Evolutionary conservation across 257 asterid genomes (phyloP), one percentile per base, ranked within the genome.

Genomic region (Cynanchum wilfordii): DNA sequence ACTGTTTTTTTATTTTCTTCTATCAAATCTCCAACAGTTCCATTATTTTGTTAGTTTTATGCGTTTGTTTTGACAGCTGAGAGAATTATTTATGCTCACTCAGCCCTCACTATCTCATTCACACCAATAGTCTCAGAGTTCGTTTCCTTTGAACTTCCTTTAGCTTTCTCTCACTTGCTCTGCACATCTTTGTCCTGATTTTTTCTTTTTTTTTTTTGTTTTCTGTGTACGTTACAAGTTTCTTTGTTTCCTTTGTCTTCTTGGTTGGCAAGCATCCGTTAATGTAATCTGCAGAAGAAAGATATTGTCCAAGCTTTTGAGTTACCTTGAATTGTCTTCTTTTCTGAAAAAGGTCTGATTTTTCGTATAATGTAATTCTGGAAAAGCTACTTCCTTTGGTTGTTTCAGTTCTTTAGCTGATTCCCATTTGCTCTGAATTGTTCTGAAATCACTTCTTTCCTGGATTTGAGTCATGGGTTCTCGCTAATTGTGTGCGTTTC

Each of bases 71-170:
- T 71, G 64, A 73, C 81, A 51, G 70, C 75, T 50, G 59, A 58
- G 73, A 68, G 29, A 49, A 24, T 68, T 78, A 73, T 73, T 73
- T 78, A 73, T 59, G 78, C 75, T 73, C 78, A 51, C 72, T 73
- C 78, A 67, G 50, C 71, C 13, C 67, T 22, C 78, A 78, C 72
- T 52, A 68, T 74, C 78, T 78, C 72, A 42, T 73, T 68, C 75
- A 27, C 68, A 76, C 81, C 80, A 71, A 44, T 67, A 55, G 27
- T 6, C 38, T 22, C 56, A 68, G 58, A 49, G 70, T 62, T n/a
- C 27, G 52, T 67, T 77, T 49, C 54, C 75, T 77, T 50, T 50
- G 59, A 33, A 72, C 51, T 73, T 72, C 71, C 74, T 25, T 40
- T 71, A 20, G 42, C 64, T 25, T 50, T 64, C 73, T 66, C 80